These are phyloP conservation scores for Pleurotus citrinopileatus DNA, from an alignment of 768 basidiomycete species.

Conservation along the genomic window DNA sequence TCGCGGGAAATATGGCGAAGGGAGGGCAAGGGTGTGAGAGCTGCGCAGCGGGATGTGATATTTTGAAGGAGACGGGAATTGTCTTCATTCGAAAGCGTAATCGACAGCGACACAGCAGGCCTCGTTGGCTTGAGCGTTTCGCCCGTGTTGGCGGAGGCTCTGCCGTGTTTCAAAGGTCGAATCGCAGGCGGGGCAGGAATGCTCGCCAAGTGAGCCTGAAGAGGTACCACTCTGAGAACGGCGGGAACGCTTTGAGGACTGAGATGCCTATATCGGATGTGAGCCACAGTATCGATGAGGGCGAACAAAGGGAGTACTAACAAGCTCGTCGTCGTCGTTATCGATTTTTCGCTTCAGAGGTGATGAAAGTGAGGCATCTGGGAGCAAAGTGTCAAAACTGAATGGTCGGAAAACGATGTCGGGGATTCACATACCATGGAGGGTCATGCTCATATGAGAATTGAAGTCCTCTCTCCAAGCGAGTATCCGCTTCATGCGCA, in stretches of 20 bases:
- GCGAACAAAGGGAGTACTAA: conserved; percentile 22
- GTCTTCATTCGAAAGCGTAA: conserved; percentile 61
- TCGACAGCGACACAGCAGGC: conserved; percentile 74
- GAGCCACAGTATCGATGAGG: neutral
- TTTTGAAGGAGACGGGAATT: neutral
- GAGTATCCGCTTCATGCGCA: conserved; percentile 64
- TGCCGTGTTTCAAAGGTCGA: conserved; percentile 58
- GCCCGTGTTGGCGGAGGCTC: conserved; percentile 60
- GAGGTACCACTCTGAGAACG: conserved; percentile 21
- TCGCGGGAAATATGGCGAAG: neutral
- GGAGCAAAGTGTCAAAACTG: conserved; percentile 7
- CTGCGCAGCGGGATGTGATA: neutral
- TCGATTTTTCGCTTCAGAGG: conserved; percentile 52
- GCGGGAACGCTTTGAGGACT: conserved; percentile 57
- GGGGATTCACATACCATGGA: conserved; percentile 30
- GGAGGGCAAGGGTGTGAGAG: conserved; percentile 6
- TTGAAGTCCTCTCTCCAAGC: conserved; percentile 66
- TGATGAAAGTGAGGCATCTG: conserved; percentile 29
- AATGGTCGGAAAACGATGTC: neutral
- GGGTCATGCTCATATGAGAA: conserved; percentile 36
- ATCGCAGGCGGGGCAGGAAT: conserved; percentile 77
- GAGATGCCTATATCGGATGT: conserved; percentile 37
- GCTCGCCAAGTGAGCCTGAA: conserved; percentile 39
- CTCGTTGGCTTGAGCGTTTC: conserved; percentile 46
- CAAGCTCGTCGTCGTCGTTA: conserved; percentile 37